These are phyloP conservation scores for Phytopythium boreale DNA, from an alignment of 352 stramenopile genomes.

Conservation along the genomic window DNA sequence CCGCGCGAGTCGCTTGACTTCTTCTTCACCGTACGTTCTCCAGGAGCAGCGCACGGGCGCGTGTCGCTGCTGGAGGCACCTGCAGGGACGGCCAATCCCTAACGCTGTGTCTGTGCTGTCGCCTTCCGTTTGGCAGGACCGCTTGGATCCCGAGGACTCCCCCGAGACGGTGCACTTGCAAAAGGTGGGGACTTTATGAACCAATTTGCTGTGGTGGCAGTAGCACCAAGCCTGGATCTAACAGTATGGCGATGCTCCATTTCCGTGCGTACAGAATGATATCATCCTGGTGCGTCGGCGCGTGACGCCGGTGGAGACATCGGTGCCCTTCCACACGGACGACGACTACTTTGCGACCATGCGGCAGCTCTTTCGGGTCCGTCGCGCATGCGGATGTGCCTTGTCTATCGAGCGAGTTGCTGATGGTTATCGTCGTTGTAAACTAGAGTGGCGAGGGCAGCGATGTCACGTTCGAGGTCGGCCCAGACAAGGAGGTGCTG, in stretches of 20 bases:
- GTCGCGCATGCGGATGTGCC: background rate
- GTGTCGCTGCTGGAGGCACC: too few relatives aligned
- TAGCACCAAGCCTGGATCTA: background rate
- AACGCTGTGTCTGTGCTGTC: background rate
- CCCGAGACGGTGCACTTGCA: slow-evolving; percentile 84
- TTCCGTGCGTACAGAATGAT: slow-evolving; percentile 58
- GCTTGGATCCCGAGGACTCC: slow-evolving; percentile 76
- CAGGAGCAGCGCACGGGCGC: background rate
- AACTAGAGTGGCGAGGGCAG: slow-evolving; percentile 60
- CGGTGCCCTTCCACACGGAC: slow-evolving; percentile 49
- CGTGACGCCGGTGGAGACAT: slow-evolving; percentile 30
- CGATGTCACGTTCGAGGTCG: slow-evolving; percentile 74
- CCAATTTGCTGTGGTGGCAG: background rate
- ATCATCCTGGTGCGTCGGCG: slow-evolving; percentile 80
- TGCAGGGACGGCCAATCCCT: background rate
- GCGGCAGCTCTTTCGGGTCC: slow-evolving; percentile 65
- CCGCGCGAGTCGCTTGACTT: slow-evolving; percentile 97
- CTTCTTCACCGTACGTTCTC: slow-evolving; percentile 90
- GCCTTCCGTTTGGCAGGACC: slow-evolving; percentile 32
- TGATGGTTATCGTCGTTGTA: too few relatives aligned
- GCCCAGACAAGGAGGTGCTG: slow-evolving; percentile 55
- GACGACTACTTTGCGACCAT: slow-evolving; percentile 79
- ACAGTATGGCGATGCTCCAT: background rate
- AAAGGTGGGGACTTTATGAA: slow-evolving; percentile 48
- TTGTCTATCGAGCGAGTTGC: background rate